Percentiles rank a stretch among this genome's conserved stretches.
Conservation (phyloP, 2,329 filamentous ascomycete species). For the Phialophora verrucosa region DNA sequence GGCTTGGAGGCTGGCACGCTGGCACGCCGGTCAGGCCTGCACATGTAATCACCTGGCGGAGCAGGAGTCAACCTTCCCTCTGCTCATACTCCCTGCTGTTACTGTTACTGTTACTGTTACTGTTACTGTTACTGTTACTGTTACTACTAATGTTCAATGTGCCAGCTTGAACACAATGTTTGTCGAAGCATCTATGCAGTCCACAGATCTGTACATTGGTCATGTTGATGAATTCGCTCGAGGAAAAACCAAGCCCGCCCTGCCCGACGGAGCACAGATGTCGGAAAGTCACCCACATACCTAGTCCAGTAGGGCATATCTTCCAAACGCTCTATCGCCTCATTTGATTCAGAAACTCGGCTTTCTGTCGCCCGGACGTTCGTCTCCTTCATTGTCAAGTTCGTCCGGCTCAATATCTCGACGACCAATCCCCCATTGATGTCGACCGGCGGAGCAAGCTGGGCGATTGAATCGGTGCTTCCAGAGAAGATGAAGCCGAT, state of each 20-base stretch:
- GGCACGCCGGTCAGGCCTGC: neutral
- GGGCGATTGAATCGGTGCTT: neutral
- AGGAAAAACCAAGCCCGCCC: neutral
- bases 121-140: neutral
- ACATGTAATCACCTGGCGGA: no score
- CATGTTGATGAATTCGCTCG: neutral
- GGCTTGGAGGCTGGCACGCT: no score
- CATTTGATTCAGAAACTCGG: neutral
- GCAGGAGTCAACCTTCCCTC: no score
- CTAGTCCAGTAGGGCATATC: neutral
- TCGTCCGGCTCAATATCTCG: neutral
- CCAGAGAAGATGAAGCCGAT: neutral
- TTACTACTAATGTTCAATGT: neutral
- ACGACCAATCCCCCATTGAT: no score
- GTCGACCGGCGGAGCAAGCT: neutral
- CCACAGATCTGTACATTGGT: neutral
- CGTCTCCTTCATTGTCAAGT: neutral
- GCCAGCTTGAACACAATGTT: neutral
- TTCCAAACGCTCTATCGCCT: neutral
- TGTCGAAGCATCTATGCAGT: neutral
- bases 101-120: neutral
- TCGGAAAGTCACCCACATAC: neutral
- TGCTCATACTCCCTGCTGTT: no score
- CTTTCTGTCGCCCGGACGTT: no score
- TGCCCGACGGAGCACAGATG: neutral